Evolutionary conservation across 805 yeast genomes (phyloP).

Genomic region (Kuraishia molischiana): DNA sequence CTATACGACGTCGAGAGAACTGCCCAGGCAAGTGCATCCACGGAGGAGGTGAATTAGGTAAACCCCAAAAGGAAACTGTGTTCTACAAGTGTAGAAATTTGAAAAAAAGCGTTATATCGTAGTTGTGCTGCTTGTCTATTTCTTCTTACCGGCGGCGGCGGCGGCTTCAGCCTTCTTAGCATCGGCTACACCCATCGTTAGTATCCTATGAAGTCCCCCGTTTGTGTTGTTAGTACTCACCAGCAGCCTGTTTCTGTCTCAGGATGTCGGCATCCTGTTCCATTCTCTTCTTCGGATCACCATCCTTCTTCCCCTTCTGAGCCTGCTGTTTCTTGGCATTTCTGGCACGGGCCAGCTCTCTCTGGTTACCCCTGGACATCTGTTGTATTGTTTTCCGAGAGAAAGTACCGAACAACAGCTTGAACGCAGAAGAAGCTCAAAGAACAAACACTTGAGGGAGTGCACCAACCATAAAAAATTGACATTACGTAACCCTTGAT

Average conservation of each 20-base stretch:
- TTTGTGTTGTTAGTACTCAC: no score
- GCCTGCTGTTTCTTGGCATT: conserved; percentile 73
- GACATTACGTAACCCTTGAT: no score
- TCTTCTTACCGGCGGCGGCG: conserved; percentile 8
- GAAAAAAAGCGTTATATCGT: conserved; percentile 6
- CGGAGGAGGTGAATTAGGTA: neutral
- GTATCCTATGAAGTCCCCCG: neutral
- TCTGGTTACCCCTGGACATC: conserved; percentile 96
- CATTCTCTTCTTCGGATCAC: conserved; percentile 80
- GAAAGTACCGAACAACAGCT: no score
- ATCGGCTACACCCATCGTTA: conserved; percentile 21
- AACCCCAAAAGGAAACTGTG: neutral
- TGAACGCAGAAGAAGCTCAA: no score
- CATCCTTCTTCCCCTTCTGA: conserved; percentile 58
- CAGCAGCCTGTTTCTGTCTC: conserved; percentile 81
- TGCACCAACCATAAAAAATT: no score
- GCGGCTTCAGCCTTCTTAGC: conserved; percentile 22
- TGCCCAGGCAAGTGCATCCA: conserved; percentile 31
- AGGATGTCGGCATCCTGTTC: conserved; percentile 86
- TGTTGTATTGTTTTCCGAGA: neutral
- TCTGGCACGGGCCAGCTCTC: conserved; percentile 89
- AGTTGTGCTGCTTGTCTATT: conserved; percentile 3
- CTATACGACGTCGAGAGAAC: conserved; percentile 86
- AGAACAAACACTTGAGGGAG: no score
- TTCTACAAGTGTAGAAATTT: conserved; percentile 6